Evolutionary conservation across 1,284 basidiomycete genomes (phyloP), one percentile per base, ranked within the genome.

Genomic region (Apiotrichum mycotoxinovorans): DNA sequence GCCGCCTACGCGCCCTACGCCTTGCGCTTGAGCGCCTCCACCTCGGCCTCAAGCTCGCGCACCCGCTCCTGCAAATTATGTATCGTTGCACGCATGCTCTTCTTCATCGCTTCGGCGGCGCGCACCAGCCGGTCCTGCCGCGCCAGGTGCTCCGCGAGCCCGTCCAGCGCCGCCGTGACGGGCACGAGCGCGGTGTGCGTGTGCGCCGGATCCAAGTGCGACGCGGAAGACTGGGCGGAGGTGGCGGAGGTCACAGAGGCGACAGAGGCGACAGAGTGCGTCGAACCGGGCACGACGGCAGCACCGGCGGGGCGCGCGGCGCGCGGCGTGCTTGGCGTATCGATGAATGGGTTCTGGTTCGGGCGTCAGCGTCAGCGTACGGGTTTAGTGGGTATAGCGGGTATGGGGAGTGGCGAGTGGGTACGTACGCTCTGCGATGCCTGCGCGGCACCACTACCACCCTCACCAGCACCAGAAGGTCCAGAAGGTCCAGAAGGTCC

Each of bases 61-160:
- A 71, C 69, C 53, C 59, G 50, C 12, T 69, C 68, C 54, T 72
- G 62, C 42, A 70, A 59, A 20, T 54, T 58, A 44, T 61, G 57
- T 17, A 75, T 72, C 25, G 65, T 69, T 47, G 53, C 66, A 22
- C 73, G 61, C 60, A 75, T 68, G 17, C 67, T 66, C 37, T 67
- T 57, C 56, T 74, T 74, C 62, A 70, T 69, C 41, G 65, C 58
- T 35, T 75, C 69, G 0, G 68, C 67, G 0, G 72, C 72, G 9
- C 56, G 51, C 17, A 74, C 58, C n/a, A 72, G 58, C 9, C 73
- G 52, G 23, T 75, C 73, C 58, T 70, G 67, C 4, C 72, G 68
- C 35, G 66, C 57, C 7, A 75, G 56, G 50, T 74, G 66, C 46
- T 71, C 73, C 1, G 63, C 65, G 2, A 75, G 35, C 9, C 67